These are phyloP conservation scores for Sporobolomyces phaffii DNA, from an alignment of 768 basidiomycete genomes.

Conservation along the genomic window DNA sequence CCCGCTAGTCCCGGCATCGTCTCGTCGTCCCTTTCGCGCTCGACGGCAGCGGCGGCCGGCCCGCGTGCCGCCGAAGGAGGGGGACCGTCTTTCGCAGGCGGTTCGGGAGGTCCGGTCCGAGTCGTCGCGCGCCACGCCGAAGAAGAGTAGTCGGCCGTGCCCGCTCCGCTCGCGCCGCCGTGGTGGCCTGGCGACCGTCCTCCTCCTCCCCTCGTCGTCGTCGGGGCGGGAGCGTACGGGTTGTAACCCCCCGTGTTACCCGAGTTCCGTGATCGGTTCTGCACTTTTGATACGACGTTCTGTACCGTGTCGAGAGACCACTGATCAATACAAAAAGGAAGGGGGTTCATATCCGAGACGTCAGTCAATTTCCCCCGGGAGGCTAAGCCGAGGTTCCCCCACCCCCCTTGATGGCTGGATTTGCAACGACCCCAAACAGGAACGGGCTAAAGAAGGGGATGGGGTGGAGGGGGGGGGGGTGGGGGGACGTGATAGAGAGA, in stretches of 20 bases:
- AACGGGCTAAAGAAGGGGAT: too few relatives aligned
- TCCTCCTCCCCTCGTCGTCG: background rate
- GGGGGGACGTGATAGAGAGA: too few relatives aligned
- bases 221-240: slow-evolving; percentile 17
- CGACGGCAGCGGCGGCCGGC: background rate
- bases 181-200: too few relatives aligned
- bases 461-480: too few relatives aligned
- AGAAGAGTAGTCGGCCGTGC: slow-evolving; percentile 24
- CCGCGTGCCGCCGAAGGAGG: too few relatives aligned
- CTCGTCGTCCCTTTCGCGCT: background rate
- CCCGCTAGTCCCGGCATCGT: slow-evolving; percentile 25
- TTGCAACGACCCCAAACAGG: too few relatives aligned
- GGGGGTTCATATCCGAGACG: too few relatives aligned
- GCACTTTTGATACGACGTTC: slow-evolving; percentile 9
- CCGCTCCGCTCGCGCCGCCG: background rate
- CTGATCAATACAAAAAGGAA: slow-evolving; percentile 10
- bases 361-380: too few relatives aligned
- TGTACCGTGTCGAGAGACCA: slow-evolving; percentile 25
- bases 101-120: background rate
- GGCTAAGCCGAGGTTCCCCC: too few relatives aligned
- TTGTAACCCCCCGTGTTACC: slow-evolving; percentile 13
- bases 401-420: too few relatives aligned
- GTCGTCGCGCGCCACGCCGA: slow-evolving; percentile 20
- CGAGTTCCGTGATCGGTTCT: background rate
- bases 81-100: background rate